These are phyloP conservation scores for Leccinum subgranulosum DNA, from an alignment of 768 basidiomycete genomes.

Conservation along the genomic window DNA sequence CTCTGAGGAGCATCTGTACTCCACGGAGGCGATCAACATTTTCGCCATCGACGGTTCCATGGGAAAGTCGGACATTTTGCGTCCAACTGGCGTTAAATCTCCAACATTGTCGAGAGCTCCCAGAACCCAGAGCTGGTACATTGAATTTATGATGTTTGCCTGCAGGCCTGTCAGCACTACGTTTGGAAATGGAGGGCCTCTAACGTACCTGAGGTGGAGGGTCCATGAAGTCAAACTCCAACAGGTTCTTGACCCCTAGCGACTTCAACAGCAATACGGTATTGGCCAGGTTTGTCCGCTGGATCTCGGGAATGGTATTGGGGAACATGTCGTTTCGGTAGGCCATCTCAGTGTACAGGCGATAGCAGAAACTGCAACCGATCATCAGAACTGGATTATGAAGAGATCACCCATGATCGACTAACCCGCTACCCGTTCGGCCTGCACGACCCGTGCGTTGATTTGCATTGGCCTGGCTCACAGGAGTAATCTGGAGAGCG, in stretches of 20 bases:
- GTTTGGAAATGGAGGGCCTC: not conserved
- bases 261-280: conserved; percentile 94
- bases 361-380: conserved; percentile 79
- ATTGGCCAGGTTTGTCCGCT: conserved; percentile 95
- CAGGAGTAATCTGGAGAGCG: conserved; percentile 96
- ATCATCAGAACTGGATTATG: conserved; percentile 1
- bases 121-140: conserved; percentile 99
- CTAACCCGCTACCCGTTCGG: conserved; percentile 91
- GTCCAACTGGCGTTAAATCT: conserved; percentile 87
- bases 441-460: conserved; percentile 96
- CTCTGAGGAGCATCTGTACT: conserved; percentile 89
- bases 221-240: conserved; percentile 99
- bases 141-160: conserved; percentile 97
- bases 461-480: conserved; percentile 97
- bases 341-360: conserved; percentile 95
- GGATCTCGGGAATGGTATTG: conserved; percentile 97
- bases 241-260: conserved; percentile 91
- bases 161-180: conserved; percentile 28
- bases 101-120: conserved; percentile 97
- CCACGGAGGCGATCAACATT: conserved; percentile 91
- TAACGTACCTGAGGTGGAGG: conserved; percentile 90
- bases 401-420: conserved; percentile 4
- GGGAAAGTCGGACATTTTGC: conserved; percentile 99
- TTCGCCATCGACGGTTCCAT: conserved; percentile 99
- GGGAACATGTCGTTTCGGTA: conserved; percentile 94